phyloP scores from a whole-genome alignment of 2,329 filamentous ascomycete genomes.

The Monosporascus sp. region DNA sequence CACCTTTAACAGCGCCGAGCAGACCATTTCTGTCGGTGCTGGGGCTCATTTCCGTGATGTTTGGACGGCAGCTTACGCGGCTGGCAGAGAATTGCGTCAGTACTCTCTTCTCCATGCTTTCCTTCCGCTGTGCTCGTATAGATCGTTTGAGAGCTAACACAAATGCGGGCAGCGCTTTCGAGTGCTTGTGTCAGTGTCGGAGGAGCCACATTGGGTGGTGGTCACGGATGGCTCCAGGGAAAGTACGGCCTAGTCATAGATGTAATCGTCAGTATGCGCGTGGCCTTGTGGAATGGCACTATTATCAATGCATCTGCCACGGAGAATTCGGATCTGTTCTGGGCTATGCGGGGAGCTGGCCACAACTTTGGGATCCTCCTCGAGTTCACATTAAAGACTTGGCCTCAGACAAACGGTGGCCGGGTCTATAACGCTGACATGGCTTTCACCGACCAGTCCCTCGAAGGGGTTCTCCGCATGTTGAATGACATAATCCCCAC shows the following conservation, averaged over 20 bases:
- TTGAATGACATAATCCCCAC: no score
- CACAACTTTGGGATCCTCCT: constrained; percentile 37
- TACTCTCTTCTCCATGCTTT: no score
- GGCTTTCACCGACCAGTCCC: constrained; percentile 6
- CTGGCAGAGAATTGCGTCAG: no score
- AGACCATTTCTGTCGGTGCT: no score
- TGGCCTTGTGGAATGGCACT: constrained; percentile 35
- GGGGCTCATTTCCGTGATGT: no score
- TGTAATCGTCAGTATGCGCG: constrained; percentile 32
- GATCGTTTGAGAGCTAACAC: no score
- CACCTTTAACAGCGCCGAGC: no score
- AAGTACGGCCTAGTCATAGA: constrained; percentile 36
- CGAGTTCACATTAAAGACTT: constrained; percentile 5
- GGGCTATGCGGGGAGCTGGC: constrained; percentile 39
- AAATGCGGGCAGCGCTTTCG: no score
- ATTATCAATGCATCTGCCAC: constrained; percentile 22
- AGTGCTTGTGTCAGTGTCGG: constrained; percentile 3
- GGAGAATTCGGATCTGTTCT: constrained; percentile 34
- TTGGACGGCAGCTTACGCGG: no score
- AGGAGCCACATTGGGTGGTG: constrained; percentile 33
- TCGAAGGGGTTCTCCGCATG: neutral
- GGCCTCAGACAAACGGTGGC: constrained; percentile 3
- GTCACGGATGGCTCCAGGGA: constrained; percentile 38
- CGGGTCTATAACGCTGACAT: constrained; percentile 7
- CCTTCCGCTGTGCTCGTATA: no score